Evolutionary conservation across 306 rosid species (phyloP), one percentile per base, ranked within the genome.

Genomic region (Casuarina glauca): DNA sequence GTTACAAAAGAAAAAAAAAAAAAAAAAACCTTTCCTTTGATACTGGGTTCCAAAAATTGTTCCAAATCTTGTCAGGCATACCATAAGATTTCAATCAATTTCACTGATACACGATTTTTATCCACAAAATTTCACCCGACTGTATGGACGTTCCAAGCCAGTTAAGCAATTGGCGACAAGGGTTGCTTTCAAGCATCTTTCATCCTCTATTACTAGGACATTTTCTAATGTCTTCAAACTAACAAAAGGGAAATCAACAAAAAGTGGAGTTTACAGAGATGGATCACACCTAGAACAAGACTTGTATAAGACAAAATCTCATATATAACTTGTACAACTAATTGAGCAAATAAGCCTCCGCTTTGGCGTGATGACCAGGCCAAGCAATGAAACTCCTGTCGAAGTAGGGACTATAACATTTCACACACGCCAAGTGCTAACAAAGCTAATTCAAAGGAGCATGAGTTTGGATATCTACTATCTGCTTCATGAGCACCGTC

Each of bases 401-500:
- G 17, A 43, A 66, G 15, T 16, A 42, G 19, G 7, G 26, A 7
- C 16, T 42, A 17, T 43, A 66, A 41, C 35, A 32, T 41, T 66
- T 66, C 50, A 17, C 48, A 6, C 3, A 16, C 15, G 48, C 17
- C 49, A 41, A 13, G 15, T 8, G 15, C 15, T 7, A 7, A 66
- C n/a, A n/a, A 41, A 17, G 38, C 20, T 19, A 9, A 66, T 66
- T 43, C 74, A 70, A 70, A 41, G 4, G 49, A 66, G 15, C 49
- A 66, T 41, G 49, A 41, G 9, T 42, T 66, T 41, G 71, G 16
- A 8, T 0, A 41, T 66, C 45, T 66, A 66, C 46, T 1, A 41
- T 66, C 6, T 52, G 19, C 49, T 50, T 15, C 16, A 72, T 2
- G 15, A 51, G 64, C 83, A 73, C 71, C 73, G 80, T 60, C 79